Evolutionary conservation across 2,329 filamentous ascomycete species (phyloP), one percentile per base, ranked within the genome.

Genomic region (Aureobasidium pullulans): DNA sequence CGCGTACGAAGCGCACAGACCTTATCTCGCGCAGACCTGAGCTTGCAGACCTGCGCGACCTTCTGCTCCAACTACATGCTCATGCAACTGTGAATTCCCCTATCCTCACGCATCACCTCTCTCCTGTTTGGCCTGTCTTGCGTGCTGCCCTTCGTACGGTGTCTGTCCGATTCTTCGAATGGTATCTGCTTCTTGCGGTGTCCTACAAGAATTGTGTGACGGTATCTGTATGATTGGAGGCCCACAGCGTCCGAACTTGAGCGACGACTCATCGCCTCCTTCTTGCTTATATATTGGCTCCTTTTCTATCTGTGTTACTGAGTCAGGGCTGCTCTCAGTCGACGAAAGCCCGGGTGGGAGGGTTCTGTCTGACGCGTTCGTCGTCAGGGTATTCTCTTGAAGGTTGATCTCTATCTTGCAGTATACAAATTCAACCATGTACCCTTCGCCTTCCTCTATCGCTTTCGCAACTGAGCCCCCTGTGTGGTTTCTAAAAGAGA

Each of bases 241-340:
- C 57, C 57, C 57, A 52, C 37, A 34, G 47, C 43, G 44, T 43
- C 36, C 29, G 16, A 36, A 39, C 44, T 19, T 29, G 16, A 37
- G 34, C 9, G 6, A 2, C n/a, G 11, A 34, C n/a, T 15, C 29
- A 28, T 16, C 31, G n/a, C 16, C 11, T 39, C 31, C 23, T 39
- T 16, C 29, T 29, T 46, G 32, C 13, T 32, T 34, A 3, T 6
- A 29, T 46, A 23, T 13, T 44, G n/a, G 19, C 23, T 37, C 37
- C 28, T 52, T 23, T 40, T 49, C 42, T 16, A 40, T 40, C 13
- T 47, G 34, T n/a, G 39, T 50, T 48, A 3, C 42, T 10, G 57
- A 59, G 57, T 59, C 57, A 53, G 47, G 57, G 57, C 47, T 59
- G 36, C 57, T 59, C 57, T 29, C 57, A 44, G 44, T 40, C 44